Base-by-base conservation (phyloP, 2,329 filamentous ascomycete species). In the Nothopassalora personata region DNA sequence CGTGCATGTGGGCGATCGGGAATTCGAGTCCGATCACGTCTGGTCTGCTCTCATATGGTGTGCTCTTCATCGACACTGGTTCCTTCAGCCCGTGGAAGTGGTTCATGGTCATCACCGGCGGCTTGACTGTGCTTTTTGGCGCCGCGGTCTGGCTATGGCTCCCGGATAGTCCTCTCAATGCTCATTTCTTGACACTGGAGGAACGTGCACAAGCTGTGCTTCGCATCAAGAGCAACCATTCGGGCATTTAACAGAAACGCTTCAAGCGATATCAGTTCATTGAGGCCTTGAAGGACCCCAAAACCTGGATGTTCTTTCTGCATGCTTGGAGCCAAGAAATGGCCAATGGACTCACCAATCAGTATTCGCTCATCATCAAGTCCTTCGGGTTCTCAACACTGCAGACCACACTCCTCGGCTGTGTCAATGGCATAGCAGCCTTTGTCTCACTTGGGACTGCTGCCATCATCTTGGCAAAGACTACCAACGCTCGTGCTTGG, bases 361-460 rank as follows among this genome's bases (percentile, higher is more conserved):
- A 77, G 57, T 74, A 75, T 65, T 75, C 74, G 0, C 67, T 80
- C 0, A 75, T 79, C 48, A 75, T 79, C 61, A 77, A 77, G 28
- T 76, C 74, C 0, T 78, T 79, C 53, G 77, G 76, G 3, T 79
- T 78, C 59, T 72, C 62, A 11, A 73, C 64, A 45, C 67, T 71
- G 48, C 71, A 74, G 36, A 74, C 73, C 9, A 75, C 73, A 0
- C 66, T 70, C 27, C 65, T 67, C 60, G 69, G 33, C 45, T 69
- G 61, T 36, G 56, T 61, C 13, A 63, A 57, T 47, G 61, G 61
- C 9, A n/a, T 63, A 2, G 53, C 58, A 9, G 56, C 56, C 23
- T 63, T 63, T n/a, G 61, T 61, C 2, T 63, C 61, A 1, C 66
- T 74, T 3, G 60, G 60, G 10, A 48, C 65, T 8, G 70, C 72